Evolutionary conservation across 1,284 basidiomycete genomes (phyloP).

Genomic region (Marasmius tenuissimus): DNA sequence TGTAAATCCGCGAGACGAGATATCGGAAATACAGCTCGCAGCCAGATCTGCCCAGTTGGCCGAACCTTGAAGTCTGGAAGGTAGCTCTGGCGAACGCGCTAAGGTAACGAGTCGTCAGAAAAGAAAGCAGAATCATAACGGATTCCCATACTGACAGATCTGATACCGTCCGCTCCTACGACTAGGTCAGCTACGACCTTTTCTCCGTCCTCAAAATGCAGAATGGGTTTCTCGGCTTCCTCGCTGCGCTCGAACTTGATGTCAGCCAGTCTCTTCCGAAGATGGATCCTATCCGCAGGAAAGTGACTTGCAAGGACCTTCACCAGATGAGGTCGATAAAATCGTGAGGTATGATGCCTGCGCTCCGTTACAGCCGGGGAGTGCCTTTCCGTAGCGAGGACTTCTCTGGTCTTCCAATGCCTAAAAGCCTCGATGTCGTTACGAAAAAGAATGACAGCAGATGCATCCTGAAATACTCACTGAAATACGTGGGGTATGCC

Average conservation of each 20-base stretch:
- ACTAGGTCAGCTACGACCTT: constrained; percentile 2
- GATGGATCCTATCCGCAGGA: neutral
- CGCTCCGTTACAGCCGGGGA: neutral
- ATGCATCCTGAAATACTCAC: neutral
- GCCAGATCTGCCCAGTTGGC: neutral
- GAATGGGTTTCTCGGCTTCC: neutral
- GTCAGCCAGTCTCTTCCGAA: neutral
- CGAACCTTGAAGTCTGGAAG: constrained; percentile 1
- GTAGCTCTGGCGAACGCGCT: neutral
- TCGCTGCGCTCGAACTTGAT: neutral
- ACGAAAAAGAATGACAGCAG: neutral
- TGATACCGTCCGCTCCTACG: constrained; percentile 6
- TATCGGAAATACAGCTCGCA: constrained; percentile 5
- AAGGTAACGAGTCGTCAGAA: neutral
- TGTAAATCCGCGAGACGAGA: neutral
- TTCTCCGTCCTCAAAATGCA: constrained; percentile 4
- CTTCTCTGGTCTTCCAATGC: constrained; percentile 4
- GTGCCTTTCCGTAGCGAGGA: constrained; percentile 2
- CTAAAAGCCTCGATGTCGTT: neutral
- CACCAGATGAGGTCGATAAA: constrained; percentile 7
- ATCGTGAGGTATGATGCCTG: constrained; percentile 4
- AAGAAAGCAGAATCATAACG: neutral
- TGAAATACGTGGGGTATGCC: constrained; percentile 5
- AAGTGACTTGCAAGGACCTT: constrained; percentile 2
- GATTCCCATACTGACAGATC: neutral